Evolutionary conservation across 1,139 yeast species (phyloP), one percentile per base, ranked within the genome.

Genomic region (Blastobotrys illinoisensis): DNA sequence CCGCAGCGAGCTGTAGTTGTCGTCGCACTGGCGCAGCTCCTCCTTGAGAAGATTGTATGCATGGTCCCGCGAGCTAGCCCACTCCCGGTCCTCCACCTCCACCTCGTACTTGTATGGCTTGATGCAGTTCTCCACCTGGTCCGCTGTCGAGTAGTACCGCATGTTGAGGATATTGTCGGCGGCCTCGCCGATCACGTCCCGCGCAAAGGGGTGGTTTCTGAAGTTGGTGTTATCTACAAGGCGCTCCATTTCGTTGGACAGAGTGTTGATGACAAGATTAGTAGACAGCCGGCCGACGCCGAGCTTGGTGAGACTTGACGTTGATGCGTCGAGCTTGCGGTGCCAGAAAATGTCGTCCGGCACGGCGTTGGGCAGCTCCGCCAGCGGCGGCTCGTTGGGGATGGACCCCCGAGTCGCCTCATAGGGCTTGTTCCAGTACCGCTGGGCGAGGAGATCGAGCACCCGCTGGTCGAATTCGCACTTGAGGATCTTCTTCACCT

Each of bases 91-190:
- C 66, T 93, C 99, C 49, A 93, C 81, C 68, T 95, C 99, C 58
- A 95, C 91, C 68, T 95, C 99, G 70, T 93, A 93, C 71, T 95
- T 95, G 73, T 86, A 93, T 1, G 99, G 99, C 70, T 95, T 95
- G 66, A 95, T 91, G 73, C 98, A 91, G 70, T 93, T 95, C 67
- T 95, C 99, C 14, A 95, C 99, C 69, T 95, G 99, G 68, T 95
- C 99, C 0, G 99, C 95, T 0, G 99, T 93, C 1, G 96, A 86
- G 62, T 86, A 89, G 67, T 81, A 93, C 60, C 93, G 82, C 44
- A 87, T 75, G 58, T 85, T 82, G 58, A 95, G 74, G 1, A 95
- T 96, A 20, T 84, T 76, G 46, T 82, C 79, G 0, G 97, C 96
- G 0, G 97, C 96, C 48, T 90, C 96, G 54, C 80, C 81, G 21